Evolutionary conservation across 345 rosid species (phyloP), one percentile per base, ranked within the genome.

Genomic region (Citrus sp.): DNA sequence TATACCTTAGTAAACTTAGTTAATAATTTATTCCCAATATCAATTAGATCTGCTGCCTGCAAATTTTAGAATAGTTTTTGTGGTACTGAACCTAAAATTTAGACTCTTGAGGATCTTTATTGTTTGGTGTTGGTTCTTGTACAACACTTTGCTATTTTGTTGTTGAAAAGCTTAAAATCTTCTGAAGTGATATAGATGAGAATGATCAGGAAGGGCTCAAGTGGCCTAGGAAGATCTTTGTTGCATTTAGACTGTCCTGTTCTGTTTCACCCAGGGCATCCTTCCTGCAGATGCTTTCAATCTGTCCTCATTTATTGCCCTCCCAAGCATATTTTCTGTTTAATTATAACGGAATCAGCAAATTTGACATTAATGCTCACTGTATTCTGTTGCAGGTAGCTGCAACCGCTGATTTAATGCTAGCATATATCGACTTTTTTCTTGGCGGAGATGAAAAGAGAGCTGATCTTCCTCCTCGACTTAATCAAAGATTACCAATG

Each of bases 371-470:
- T 54, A 38, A 35, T 61, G 9, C 40, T 14, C 13, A 22, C 54
- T 40, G 25, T 75, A n/a, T 63, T 56, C 38, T 71, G 32, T 27
- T 82, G 80, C 85, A 94, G 98, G 94, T 94, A 66, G 91, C 97
- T 78, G 92, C 98, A 72, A 90, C 94, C 7, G 79, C 93, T 65
- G 98, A 95, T 82, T 88, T 90, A 40, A 92, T 95, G 95, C 90
- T 95, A 76, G 98, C 92, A 70, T 91, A 92, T 82, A 78, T 95
- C 66, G 97, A 93, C 85, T 90, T 93, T 83, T 95, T 89, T 89
- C 95, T 93, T 66, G 97, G 98, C 49, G 98, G 98, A 38, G 98
- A 95, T 81, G 98, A 95, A 82, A 95, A 92, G 85, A 90, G 97
- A 84, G 80, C 78, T 22, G 97, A 90, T 86, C 95, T 93, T 82